A percentile compares a stretch with the other conserved stretches of the same genome.
phyloP scores from a whole-genome alignment of 2,329 filamentous ascomycete species.

The Venturia oleaginea region DNA sequence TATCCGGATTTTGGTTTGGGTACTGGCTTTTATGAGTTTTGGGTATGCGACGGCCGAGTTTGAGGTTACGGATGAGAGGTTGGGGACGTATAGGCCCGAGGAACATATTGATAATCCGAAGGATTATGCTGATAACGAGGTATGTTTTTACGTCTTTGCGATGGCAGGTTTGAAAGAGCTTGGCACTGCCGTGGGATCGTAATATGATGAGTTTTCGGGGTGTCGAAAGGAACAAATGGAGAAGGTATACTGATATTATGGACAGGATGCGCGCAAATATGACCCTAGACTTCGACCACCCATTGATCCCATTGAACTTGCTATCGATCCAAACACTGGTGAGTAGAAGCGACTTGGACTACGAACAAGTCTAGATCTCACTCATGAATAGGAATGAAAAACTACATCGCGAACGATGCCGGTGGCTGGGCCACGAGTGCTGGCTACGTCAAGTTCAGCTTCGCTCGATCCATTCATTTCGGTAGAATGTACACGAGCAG shows the following conservation, averaged over 20 bases:
- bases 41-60: slow-evolving; percentile 49
- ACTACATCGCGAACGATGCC: slow-evolving; percentile 90
- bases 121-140: slow-evolving; percentile 27
- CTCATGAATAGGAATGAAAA: slow-evolving; percentile 73
- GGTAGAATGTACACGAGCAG: slow-evolving; percentile 39
- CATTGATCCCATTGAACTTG: slow-evolving; percentile 43
- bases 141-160: background rate
- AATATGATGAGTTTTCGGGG: background rate
- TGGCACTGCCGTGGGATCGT: background rate
- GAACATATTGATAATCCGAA: slow-evolving; percentile 46
- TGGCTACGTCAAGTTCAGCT: slow-evolving; percentile 58
- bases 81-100: slow-evolving; percentile 30
- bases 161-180: background rate
- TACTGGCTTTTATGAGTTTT: slow-evolving; percentile 47
- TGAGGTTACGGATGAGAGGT: slow-evolving; percentile 44
- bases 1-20: slow-evolving; percentile 46
- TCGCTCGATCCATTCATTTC: slow-evolving; percentile 40
- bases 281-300: slow-evolving; percentile 76
- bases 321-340: slow-evolving; percentile 35
- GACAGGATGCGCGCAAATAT: slow-evolving; percentile 65
- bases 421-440: slow-evolving; percentile 84
- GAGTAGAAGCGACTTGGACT: background rate
- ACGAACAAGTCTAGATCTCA: background rate
- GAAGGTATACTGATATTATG: slow-evolving; percentile 21
- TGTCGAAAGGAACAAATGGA: background rate